These are phyloP conservation scores for Vicia sativa DNA, from an alignment of 306 rosid genomes.

Conservation along the genomic window DNA sequence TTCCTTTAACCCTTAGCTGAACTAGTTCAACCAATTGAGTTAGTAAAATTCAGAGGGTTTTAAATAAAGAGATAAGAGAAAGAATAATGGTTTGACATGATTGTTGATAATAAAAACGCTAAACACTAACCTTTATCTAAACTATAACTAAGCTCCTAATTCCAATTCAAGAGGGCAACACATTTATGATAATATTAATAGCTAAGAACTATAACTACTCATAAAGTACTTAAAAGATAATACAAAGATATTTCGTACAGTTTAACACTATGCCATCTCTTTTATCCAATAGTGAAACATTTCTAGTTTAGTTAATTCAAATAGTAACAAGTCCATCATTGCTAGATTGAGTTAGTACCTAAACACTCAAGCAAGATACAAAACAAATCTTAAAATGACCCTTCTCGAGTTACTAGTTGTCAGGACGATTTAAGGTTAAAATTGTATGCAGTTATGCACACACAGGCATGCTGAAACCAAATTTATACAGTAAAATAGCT, in stretches of 20 bases:
- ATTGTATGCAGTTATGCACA: neutral
- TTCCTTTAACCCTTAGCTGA: no score
- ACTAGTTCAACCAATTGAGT: no score
- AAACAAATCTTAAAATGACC: neutral
- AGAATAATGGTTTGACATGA: neutral
- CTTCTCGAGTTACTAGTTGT: conserved; percentile 15
- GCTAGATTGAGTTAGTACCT: conserved; percentile 4
- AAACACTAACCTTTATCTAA: neutral
- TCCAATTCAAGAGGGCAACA: neutral
- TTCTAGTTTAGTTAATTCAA: conserved; percentile 14
- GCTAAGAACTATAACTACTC: neutral
- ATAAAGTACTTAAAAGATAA: neutral
- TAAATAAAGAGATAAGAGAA: neutral
- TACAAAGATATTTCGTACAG: neutral
- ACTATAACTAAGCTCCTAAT: neutral
- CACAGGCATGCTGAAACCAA: conserved; percentile 26
- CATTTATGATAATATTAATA: neutral
- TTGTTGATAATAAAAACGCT: neutral
- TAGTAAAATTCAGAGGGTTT: neutral
- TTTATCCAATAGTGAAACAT: conserved; percentile 23
- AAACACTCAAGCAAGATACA: neutral
- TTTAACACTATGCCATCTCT: conserved; percentile 5
- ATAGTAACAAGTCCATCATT: conserved; percentile 12
- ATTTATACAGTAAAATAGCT: neutral
- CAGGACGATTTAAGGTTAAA: neutral